These are phyloP conservation scores for Schizophyllum commune DNA, from an alignment of 1,284 basidiomycete genomes.

Conservation along the genomic window DNA sequence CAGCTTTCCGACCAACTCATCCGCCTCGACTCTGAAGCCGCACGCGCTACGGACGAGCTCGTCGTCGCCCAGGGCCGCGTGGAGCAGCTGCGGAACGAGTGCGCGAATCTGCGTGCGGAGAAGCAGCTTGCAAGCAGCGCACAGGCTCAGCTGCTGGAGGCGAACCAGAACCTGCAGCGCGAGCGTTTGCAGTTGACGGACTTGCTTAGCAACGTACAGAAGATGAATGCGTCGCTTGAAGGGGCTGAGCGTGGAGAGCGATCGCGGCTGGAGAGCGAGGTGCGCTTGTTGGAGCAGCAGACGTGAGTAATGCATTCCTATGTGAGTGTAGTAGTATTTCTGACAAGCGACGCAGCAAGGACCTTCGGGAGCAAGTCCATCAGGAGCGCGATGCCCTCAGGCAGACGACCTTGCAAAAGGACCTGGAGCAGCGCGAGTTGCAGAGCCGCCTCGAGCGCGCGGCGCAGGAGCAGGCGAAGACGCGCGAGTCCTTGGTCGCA, in stretches of 20 bases:
- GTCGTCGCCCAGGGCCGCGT: constrained; percentile 45
- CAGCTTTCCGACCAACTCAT: constrained; percentile 63
- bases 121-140: constrained; percentile 67
- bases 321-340: background rate
- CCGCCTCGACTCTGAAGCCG: constrained; percentile 58
- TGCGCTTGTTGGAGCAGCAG: constrained; percentile 74
- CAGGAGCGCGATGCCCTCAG: constrained; percentile 77
- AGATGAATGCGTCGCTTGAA: constrained; percentile 85
- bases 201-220: constrained; percentile 82
- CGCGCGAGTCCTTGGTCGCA: constrained; percentile 65
- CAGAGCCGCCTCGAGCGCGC: constrained; percentile 63
- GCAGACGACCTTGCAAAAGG: constrained; percentile 67
- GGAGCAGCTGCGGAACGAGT: constrained; percentile 78
- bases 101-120: constrained; percentile 81
- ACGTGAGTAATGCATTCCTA: constrained; percentile 40
- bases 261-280: constrained; percentile 70
- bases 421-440: constrained; percentile 73
- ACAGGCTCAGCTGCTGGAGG: constrained; percentile 75
- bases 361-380: constrained; percentile 65
- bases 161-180: constrained; percentile 71
- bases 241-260: constrained; percentile 76
- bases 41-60: constrained; percentile 58
- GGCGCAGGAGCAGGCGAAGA: constrained; percentile 59
- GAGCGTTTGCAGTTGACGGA: constrained; percentile 83
- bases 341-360: constrained; percentile 42